These are phyloP conservation scores for Myochromella boudieri DNA, from an alignment of 768 basidiomycete species.

Conservation along the genomic window DNA sequence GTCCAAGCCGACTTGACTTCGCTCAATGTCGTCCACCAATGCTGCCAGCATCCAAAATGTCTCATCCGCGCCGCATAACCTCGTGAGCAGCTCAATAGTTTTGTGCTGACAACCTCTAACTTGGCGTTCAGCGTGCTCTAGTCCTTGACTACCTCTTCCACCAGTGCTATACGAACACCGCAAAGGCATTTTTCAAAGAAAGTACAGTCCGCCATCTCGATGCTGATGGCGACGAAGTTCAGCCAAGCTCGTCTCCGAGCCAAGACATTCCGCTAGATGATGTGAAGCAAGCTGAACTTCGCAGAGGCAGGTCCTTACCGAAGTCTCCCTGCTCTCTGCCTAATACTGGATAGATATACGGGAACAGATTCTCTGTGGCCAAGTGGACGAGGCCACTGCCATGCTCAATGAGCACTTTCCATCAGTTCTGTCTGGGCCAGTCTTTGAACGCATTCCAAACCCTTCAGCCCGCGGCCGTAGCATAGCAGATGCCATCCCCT, in stretches of 20 bases:
- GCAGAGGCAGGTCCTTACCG: conserved; percentile 45
- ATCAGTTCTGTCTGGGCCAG: conserved; percentile 40
- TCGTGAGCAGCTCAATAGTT: conserved; percentile 31
- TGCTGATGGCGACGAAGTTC: conserved; percentile 69
- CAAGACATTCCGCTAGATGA: conserved; percentile 34
- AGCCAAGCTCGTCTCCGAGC: conserved; percentile 17
- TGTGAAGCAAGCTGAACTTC: conserved; percentile 46
- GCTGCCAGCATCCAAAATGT: neutral
- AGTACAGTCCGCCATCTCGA: conserved; percentile 63
- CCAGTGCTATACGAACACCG: conserved; percentile 69
- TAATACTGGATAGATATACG: conserved; percentile 58
- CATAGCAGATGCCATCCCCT: conserved; percentile 40
- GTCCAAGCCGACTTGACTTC: too few species aligned
- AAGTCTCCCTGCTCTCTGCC: neutral
- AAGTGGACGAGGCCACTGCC: conserved; percentile 67
- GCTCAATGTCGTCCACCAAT: neutral
- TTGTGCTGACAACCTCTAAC: neutral
- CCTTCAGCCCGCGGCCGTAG: conserved; percentile 10
- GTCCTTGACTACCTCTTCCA: conserved; percentile 80
- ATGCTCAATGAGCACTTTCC: conserved; percentile 77
- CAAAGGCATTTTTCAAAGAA: conserved; percentile 64
- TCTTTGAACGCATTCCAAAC: conserved; percentile 30
- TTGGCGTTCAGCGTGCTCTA: conserved; percentile 50
- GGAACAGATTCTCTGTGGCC: conserved; percentile 67
- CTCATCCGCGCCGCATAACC: conserved; percentile 39